phyloP scores from a whole-genome alignment of 495 filamentous ascomycete species.

The Aspergillus baeticus region DNA sequence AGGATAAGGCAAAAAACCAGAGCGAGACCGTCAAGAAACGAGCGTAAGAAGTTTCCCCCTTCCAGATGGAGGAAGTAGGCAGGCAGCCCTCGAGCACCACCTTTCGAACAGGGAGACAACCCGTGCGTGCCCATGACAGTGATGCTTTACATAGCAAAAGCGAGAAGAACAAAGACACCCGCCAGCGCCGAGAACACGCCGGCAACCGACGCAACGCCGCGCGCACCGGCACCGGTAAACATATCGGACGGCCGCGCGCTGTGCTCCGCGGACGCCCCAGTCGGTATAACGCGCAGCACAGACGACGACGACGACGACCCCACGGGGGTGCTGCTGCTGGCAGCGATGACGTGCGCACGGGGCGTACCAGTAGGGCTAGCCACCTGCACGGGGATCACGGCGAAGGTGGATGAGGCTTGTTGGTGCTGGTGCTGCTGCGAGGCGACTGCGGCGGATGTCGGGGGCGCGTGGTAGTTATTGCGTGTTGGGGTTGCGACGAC shows the following conservation, averaged over 20 bases:
- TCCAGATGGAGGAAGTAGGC: not conserved
- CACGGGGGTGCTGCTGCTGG: not conserved
- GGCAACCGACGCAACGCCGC: not conserved
- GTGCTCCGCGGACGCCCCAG: not conserved
- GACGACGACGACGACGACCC: not conserved
- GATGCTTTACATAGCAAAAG: not conserved
- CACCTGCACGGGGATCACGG: conserved; percentile 36
- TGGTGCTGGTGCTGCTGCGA: no score
- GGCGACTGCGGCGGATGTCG: conserved; percentile 8
- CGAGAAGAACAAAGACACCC: not conserved
- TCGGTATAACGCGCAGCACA: not conserved
- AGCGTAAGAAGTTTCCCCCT: no score
- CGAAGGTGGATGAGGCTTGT: conserved; percentile 18
- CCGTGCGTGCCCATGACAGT: no score
- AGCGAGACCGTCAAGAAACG: no score
- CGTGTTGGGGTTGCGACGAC: not conserved
- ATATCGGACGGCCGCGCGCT: not conserved
- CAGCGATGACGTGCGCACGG: conserved; percentile 9
- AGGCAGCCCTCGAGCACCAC: no score
- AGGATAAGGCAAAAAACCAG: no score
- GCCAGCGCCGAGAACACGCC: not conserved
- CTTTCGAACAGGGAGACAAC: no score
- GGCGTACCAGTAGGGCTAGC: conserved; percentile 21
- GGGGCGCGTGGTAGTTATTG: conserved; percentile 5
- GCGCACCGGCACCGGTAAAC: not conserved